phyloP scores from a whole-genome alignment of 768 basidiomycete species.

The Daedaleopsis nitida region DNA sequence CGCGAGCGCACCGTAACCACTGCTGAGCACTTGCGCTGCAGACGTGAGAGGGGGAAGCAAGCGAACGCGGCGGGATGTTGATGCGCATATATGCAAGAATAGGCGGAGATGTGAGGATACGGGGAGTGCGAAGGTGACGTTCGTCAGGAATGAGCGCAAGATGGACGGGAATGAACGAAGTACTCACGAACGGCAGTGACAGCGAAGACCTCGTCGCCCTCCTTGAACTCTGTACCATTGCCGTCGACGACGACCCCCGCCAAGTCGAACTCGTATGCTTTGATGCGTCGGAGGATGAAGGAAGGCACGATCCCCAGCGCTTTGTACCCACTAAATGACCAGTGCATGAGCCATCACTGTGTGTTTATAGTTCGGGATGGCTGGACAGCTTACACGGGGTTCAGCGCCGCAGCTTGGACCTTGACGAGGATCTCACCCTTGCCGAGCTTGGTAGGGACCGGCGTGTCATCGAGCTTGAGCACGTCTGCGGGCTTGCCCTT shows the following conservation, averaged over 20 bases:
- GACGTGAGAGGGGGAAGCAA: not conserved
- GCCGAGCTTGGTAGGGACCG: constrained; percentile 36
- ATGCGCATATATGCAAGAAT: not conserved
- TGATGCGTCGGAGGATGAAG: constrained; percentile 48
- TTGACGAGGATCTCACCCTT: constrained; percentile 51
- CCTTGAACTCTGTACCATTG: constrained; percentile 51
- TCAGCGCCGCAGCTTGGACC: constrained; percentile 59
- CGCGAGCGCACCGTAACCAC: constrained; percentile 56
- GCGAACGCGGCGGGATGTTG: not conserved
- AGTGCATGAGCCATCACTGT: not conserved
- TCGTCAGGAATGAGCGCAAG: not conserved
- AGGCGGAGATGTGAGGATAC: not conserved
- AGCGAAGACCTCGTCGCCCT: constrained; percentile 70
- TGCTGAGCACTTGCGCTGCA: constrained; percentile 35
- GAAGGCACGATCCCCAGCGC: constrained; percentile 51
- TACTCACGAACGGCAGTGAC: constrained; percentile 41
- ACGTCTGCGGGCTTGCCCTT: constrained; percentile 33
- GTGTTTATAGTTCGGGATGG: too few relatives aligned
- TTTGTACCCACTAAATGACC: constrained; percentile 54
- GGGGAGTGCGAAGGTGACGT: constrained; percentile 14
- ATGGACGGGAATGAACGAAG: not conserved
- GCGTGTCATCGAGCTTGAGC: constrained; percentile 28
- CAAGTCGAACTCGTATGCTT: constrained; percentile 62
- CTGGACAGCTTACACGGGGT: constrained; percentile 55
- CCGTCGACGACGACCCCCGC: constrained; percentile 61